A percentile compares a stretch with the other conserved stretches of the same genome.
phyloP scores from a whole-genome alignment of 1,284 basidiomycete genomes.

The Schizophyllum commune region DNA sequence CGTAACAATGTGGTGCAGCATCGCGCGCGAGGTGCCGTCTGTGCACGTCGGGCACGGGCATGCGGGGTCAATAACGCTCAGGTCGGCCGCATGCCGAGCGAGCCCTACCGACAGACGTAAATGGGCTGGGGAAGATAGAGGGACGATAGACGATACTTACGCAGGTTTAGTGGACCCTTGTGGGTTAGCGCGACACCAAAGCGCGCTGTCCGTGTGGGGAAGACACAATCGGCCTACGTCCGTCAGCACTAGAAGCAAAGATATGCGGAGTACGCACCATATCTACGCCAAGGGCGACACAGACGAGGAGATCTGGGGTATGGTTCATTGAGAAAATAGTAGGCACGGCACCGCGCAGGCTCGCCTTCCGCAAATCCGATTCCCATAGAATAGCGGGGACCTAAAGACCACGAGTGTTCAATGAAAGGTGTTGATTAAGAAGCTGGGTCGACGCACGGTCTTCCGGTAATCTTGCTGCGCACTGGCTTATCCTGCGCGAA shows the following conservation, averaged over 20 bases:
- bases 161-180: slow-evolving; percentile 70
- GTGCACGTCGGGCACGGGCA: slow-evolving; percentile 80
- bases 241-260: background rate
- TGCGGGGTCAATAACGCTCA: slow-evolving; percentile 59
- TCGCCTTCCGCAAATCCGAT: slow-evolving; percentile 83
- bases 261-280: slow-evolving; percentile 54
- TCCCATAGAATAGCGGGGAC: slow-evolving; percentile 83
- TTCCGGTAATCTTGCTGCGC: slow-evolving; percentile 62
- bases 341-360: background rate
- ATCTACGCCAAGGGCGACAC: slow-evolving; percentile 81
- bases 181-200: slow-evolving; percentile 82
- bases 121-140: background rate
- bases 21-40: slow-evolving; percentile 55
- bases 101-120: slow-evolving; percentile 34
- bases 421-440: background rate
- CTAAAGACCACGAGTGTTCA: slow-evolving; percentile 26
- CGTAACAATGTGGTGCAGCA: slow-evolving; percentile 65
- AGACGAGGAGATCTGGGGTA: slow-evolving; percentile 67
- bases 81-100: slow-evolving; percentile 59
- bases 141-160: slow-evolving; percentile 31
- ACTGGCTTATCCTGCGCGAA: slow-evolving; percentile 35
- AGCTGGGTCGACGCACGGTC: slow-evolving; percentile 46
- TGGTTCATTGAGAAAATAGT: background rate
- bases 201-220: slow-evolving; percentile 79
- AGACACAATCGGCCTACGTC: slow-evolving; percentile 77